Base-by-base conservation (phyloP, 2,329 filamentous ascomycete genomes). In the Drechslerella coelobrocha region DNA sequence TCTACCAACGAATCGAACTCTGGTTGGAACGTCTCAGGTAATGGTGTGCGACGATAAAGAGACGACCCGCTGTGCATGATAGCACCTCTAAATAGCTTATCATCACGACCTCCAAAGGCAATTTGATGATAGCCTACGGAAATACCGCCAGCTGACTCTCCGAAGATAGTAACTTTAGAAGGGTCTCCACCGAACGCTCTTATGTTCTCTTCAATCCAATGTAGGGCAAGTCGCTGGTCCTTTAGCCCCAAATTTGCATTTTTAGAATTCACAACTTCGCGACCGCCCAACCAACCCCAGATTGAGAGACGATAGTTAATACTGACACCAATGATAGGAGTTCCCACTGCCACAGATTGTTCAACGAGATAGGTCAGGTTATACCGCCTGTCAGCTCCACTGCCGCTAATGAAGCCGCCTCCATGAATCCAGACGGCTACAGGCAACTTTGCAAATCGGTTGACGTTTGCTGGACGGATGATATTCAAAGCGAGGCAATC, bases 1-100 rank as follows among this genome's bases (percentile, higher is more conserved):
- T 78, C 75, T 5, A 88, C 84, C 1, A 92, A 83, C 0, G 80
- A 79, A 75, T 91, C 82, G 75, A 90, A 92, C 2, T 85, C 80
- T 0, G 83, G 81, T 74, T 90, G 86, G 27, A 82, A 78, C 27
- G 83, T 81, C 82, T 24, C 85, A 83, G n/a, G 85, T 85, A 2
- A 84, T 86, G 74, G 87, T 84, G 41, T 86, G 84, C 31, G 82
- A 83, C 73, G 81, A 78, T 74, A 86, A 85, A 66, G 81, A 81
- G 19, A 80, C 27, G 76, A 78, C 21, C 83, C 81, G 0, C 81
- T 82, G 14, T 86, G 77, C 50, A 81, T 77, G 27, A 86, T 84
- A 1, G 80, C 84, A n/a, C 77, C 81, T 4, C 82, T 80, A 76
- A 87, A 87, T 0, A 87, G 79, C 2, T 78, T 78, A 52, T 86